A percentile compares a stretch with the other conserved stretches of the same genome.
Evolutionary conservation across 331 rosid species (phyloP).

Genomic region (Pyracantha coccinea): DNA sequence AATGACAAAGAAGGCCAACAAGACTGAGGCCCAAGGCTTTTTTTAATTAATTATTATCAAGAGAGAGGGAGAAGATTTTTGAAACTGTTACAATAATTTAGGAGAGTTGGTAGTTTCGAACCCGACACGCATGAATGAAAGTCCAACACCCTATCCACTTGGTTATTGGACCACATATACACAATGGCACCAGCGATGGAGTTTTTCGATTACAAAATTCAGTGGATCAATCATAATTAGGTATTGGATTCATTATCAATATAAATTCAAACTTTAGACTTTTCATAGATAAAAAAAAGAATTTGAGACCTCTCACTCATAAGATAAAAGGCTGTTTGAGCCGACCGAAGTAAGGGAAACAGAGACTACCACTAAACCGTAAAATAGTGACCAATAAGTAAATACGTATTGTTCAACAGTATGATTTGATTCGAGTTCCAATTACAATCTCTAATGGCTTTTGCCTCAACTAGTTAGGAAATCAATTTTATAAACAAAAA

Average conservation of each 20-base stretch:
- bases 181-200: rapidly evolving
- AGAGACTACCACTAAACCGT: neutral
- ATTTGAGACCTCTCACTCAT: neutral
- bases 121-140: too few species aligned
- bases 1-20: neutral
- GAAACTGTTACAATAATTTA: too few species aligned
- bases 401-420: neutral
- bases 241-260: rapidly evolving
- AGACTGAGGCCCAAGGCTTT: neutral
- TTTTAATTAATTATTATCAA: too few species aligned
- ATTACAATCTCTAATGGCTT: too few species aligned
- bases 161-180: too few species aligned
- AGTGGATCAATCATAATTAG: neutral
- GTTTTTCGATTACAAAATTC: neutral
- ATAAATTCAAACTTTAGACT: too few species aligned
- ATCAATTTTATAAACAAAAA: too few species aligned
- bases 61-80: too few species aligned
- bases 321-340: neutral
- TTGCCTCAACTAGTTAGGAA: too few species aligned
- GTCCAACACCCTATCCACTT: too few species aligned
- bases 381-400: neutral
- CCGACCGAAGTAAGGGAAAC: neutral
- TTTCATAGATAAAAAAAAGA: too few species aligned
- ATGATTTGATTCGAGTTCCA: neutral
- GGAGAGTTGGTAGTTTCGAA: too few species aligned